Percentiles rank a stretch among this genome's conserved stretches.
Evolutionary conservation across 73 alveolate genomes (phyloP).

Genomic region (Tetrahymena thermophila): DNA sequence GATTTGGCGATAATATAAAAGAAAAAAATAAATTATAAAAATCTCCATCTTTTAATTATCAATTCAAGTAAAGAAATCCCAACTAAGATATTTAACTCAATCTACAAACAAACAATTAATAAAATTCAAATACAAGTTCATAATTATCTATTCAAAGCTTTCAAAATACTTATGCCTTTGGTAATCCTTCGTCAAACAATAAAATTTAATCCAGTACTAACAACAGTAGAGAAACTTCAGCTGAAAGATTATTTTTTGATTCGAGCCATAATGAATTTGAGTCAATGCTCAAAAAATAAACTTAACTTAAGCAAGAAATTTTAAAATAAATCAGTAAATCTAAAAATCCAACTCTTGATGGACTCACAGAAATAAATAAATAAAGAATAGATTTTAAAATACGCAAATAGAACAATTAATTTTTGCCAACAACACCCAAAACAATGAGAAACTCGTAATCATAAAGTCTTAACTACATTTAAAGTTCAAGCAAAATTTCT

Average conservation of each 20-base stretch:
- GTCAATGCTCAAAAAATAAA: neutral
- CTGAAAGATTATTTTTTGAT: neutral
- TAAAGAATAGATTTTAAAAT: neutral
- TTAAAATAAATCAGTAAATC: neutral
- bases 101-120: neutral
- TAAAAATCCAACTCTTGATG: neutral
- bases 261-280: neutral
- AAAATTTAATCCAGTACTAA: neutral
- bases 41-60: neutral
- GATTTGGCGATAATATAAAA: neutral
- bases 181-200: neutral
- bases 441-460: neutral
- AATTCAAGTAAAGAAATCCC: neutral
- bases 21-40: neutral
- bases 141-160: neutral
- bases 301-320: neutral
- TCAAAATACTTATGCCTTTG: neutral
- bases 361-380: neutral
- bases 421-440: neutral
- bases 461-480: neutral
- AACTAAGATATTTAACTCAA: neutral
- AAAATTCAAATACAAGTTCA: neutral
- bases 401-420: neutral
- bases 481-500: neutral
- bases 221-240: neutral